Conservation (phyloP, 1,139 yeast species). For the Zygosaccharomyces sapae region DNA sequence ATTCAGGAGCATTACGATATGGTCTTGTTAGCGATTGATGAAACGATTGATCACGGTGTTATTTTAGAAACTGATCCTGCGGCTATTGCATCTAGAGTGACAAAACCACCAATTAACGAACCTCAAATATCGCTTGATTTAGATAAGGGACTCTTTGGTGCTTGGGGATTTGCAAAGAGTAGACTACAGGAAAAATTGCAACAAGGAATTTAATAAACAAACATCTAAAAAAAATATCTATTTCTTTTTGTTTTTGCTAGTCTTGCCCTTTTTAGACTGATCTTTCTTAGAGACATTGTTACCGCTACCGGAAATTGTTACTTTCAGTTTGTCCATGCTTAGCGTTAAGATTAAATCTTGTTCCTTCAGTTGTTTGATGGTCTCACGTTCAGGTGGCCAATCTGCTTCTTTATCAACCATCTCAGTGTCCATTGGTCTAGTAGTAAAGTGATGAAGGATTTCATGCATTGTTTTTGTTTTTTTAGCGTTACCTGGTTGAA, state of each 20-base stretch:
- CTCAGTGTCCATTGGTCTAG: constrained; percentile 51
- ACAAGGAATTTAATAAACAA: constrained; percentile 44
- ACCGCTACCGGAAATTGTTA: constrained; percentile 40
- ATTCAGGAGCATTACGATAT: constrained; percentile 81
- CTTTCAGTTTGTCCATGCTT: constrained; percentile 49
- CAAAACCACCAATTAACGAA: constrained; percentile 71
- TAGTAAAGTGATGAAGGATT: constrained; percentile 53
- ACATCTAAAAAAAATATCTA: constrained; percentile 2
- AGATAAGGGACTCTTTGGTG: constrained; percentile 83
- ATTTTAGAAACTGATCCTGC: constrained; percentile 86
- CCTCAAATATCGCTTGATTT: constrained; percentile 68
- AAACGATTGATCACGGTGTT: constrained; percentile 86
- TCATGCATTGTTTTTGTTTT: constrained; percentile 85
- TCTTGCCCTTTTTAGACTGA: constrained; percentile 22
- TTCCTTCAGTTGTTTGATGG: constrained; percentile 55
- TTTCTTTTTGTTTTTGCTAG: constrained; percentile 12
- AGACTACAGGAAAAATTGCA: constrained; percentile 83
- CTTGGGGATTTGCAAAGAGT: constrained; percentile 85
- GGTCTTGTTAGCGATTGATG: constrained; percentile 83
- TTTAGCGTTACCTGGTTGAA: constrained; percentile 82
- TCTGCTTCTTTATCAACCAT: constrained; percentile 52
- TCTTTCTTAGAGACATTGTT: constrained; percentile 17
- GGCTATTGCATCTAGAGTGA: constrained; percentile 82
- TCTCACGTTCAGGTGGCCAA: constrained; percentile 68
- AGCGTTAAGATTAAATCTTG: constrained; percentile 49